These are phyloP conservation scores for Polychaeton citri DNA, from an alignment of 2,329 filamentous ascomycete species.

Conservation along the genomic window DNA sequence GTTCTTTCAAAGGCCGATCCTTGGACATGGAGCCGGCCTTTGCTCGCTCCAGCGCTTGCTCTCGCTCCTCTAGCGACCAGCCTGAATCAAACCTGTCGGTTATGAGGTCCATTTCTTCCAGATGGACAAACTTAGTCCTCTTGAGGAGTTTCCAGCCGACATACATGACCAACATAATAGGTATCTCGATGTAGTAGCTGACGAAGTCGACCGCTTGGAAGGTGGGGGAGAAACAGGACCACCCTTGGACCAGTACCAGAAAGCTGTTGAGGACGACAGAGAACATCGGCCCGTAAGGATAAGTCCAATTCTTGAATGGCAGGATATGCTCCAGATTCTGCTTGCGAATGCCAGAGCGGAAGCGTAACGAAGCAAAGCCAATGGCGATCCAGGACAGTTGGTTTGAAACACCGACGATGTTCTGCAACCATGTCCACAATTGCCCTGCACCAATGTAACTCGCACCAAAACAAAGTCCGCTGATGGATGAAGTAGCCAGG, in stretches of 20 bases:
- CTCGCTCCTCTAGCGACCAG: constrained; percentile 21
- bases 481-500: constrained; percentile 27
- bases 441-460: constrained; percentile 18
- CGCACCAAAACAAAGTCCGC: constrained; percentile 26
- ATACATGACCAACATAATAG: constrained; percentile 34
- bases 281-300: constrained; percentile 41
- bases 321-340: constrained; percentile 30
- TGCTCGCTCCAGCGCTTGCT: not conserved
- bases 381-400: constrained; percentile 27
- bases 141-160: constrained; percentile 40
- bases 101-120: constrained; percentile 36
- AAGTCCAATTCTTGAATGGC: constrained; percentile 37
- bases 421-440: constrained; percentile 13
- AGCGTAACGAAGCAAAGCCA: constrained; percentile 36
- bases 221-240: constrained; percentile 39
- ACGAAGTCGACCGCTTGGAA: constrained; percentile 36
- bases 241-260: constrained; percentile 44
- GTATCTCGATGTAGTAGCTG: constrained; percentile 42
- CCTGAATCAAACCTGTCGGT: constrained; percentile 36
- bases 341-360: constrained; percentile 39
- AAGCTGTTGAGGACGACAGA: constrained; percentile 34
- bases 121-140: constrained; percentile 32
- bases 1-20: no score
- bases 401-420: constrained; percentile 25
- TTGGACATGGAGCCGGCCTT: no score